Base-by-base conservation (phyloP, 352 stramenopile genomes). In the Halophytophthora polymorphica region DNA sequence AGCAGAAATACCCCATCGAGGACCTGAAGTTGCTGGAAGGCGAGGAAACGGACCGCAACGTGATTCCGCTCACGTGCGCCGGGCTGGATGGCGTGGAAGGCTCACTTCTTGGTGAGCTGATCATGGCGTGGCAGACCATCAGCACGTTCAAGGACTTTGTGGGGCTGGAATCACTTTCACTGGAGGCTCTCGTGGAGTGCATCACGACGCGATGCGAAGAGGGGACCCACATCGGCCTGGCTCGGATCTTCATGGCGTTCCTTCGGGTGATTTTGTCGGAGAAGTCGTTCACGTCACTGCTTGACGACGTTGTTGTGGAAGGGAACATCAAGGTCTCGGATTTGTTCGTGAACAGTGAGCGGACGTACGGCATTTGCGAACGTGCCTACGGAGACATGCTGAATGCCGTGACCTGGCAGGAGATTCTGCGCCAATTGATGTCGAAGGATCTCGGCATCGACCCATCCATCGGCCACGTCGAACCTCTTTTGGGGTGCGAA, bases 361-460 rank as follows among this genome's bases (percentile, higher is more conserved):
- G 75, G 29, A 89, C 76, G 2, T 93, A 93, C 41, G 83, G 83
- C 1, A 82, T 88, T 48, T 89, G 77, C 23, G 77, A 90, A 41
- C 73, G 75, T 37, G 66, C 68, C 1, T 79, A 83, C 51, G 61
- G 69, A n/a, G 82, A 90, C 22, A 78, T 88, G 58, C 37, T 93
- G 39, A 89, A 85, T 62, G 69, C 73, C 18, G 64, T 91, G n/a
- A 91, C 80, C 3, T 93, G 83, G 83, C 83, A 88, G 56, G 83
- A 93, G 35, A 88, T 91, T 57, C 67, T 93, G 23, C 78, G 83
- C 3, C 78, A 91, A 42, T 54, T 91, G 5, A 89, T 93, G 78
- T 77, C 81, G 3, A 90, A 92, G 46, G 78, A 89, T 56, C 58
- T 92, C 8, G 77, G 71, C 8, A 84, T 90, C 6, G 81, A 92